Evolutionary conservation across 179 eudicot species (phyloP).

Genomic region (Gypsophila paniculata): DNA sequence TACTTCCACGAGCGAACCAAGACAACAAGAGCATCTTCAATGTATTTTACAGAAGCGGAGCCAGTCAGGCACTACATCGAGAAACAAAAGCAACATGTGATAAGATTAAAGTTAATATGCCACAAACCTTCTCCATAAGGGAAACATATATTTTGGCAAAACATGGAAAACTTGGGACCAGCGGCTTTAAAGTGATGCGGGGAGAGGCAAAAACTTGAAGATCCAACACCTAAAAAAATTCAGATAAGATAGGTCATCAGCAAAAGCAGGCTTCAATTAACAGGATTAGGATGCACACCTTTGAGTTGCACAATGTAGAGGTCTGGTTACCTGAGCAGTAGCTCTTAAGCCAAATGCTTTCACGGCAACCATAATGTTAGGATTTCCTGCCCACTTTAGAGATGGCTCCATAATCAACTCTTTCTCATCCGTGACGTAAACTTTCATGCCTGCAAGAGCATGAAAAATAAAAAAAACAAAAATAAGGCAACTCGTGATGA

Average conservation of each 20-base stretch:
- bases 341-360: slow-evolving; percentile 83
- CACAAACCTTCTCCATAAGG: slow-evolving; percentile 91
- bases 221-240: slow-evolving; percentile 62
- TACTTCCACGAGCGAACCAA: not conserved
- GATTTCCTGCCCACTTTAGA: slow-evolving; percentile 93
- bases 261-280: not conserved
- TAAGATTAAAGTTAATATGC: not conserved
- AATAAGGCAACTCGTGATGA: not conserved
- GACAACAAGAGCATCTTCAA: not conserved
- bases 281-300: not conserved
- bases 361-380: slow-evolving; percentile 56
- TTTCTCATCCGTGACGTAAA: slow-evolving; percentile 74
- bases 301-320: slow-evolving; percentile 6
- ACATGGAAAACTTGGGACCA: slow-evolving; percentile 96
- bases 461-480: not conserved
- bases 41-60: not conserved
- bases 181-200: slow-evolving; percentile 82
- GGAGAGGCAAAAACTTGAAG: slow-evolving; percentile 85
- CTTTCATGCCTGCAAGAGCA: slow-evolving; percentile 68
- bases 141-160: slow-evolving; percentile 79
- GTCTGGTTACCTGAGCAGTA: slow-evolving; percentile 61
- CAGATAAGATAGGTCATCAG: not conserved
- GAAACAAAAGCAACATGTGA: not conserved
- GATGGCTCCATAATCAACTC: slow-evolving; percentile 91
- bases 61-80: not conserved